A percentile compares a stretch with the other conserved stretches of the same genome.
Conservation (phyloP, 148 eudicot genomes). For the Diospyros lotus region DNA sequence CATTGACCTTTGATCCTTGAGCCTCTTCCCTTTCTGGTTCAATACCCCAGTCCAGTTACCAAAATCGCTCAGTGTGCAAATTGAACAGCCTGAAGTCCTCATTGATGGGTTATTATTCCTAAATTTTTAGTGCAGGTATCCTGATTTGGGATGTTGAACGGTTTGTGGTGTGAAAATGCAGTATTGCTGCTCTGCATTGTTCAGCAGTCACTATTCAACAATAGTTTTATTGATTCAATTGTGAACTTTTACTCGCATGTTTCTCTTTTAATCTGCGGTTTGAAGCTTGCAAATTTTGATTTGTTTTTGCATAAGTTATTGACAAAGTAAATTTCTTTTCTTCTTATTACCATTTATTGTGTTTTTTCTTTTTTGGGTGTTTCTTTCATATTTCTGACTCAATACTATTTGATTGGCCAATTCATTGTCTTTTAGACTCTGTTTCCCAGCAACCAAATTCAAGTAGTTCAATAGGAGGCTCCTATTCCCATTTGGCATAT, state of each 20-base stretch:
- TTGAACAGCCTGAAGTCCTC: not conserved
- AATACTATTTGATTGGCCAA: not conserved
- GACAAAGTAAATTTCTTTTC: not conserved
- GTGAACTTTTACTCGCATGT: not conserved
- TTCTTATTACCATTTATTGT: not conserved
- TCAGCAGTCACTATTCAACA: not conserved
- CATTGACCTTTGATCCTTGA: too few species aligned
- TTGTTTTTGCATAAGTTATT: not conserved
- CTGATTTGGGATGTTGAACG: not conserved
- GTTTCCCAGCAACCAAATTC: slow-evolving; percentile 46
- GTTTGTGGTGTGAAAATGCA: not conserved
- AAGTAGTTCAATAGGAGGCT: slow-evolving; percentile 33
- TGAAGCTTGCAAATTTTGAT: not conserved
- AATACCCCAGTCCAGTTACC: not conserved
- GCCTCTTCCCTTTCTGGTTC: too few species aligned
- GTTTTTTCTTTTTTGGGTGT: not conserved
- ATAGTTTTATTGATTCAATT: not conserved
- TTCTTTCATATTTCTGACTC: too few species aligned
- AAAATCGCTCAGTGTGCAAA: not conserved
- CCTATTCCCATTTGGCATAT: slow-evolving; percentile 53
- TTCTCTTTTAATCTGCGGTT: not conserved
- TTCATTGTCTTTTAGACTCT: slow-evolving; percentile 33
- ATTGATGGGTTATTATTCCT: not conserved
- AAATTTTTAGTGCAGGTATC: not conserved
- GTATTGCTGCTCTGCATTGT: not conserved